Percentiles rank a stretch among this genome's conserved stretches.
phyloP scores from a whole-genome alignment of 495 filamentous ascomycete species.

The Podospora pseudoanserina region DNA sequence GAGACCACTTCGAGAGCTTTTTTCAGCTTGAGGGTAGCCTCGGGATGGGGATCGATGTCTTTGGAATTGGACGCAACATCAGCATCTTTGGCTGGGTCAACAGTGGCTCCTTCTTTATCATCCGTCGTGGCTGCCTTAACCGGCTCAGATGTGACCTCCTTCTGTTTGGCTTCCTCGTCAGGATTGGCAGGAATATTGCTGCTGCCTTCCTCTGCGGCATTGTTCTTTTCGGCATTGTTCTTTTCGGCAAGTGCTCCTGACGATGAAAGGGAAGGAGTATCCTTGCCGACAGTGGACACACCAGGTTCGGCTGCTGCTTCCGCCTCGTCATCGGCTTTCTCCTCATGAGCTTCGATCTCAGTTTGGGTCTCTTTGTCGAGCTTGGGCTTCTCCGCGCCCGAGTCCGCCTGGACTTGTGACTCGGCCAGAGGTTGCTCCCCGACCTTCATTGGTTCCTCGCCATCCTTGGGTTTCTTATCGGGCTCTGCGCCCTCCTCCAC shows the following conservation, averaged over 20 bases:
- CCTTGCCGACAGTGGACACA: constrained; percentile 16
- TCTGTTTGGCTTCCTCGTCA: not conserved
- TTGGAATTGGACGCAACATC: not conserved
- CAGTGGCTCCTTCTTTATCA: too few relatives aligned
- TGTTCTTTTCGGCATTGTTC: constrained; percentile 2
- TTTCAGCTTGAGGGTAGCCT: constrained; percentile 18
- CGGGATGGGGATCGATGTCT: not conserved
- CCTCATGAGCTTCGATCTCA: not conserved
- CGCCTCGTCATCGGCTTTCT: not conserved
- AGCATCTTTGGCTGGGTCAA: not conserved
- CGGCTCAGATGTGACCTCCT: not conserved
- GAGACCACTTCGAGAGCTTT: constrained; percentile 18
- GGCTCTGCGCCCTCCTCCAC: not conserved
- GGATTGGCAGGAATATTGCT: not conserved
- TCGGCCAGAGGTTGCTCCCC: not conserved
- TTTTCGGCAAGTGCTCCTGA: constrained; percentile 5
- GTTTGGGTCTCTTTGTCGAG: not conserved
- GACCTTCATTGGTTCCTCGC: not conserved
- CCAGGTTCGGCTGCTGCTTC: not conserved
- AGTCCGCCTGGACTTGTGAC: not conserved
- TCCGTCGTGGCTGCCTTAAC: not conserved
- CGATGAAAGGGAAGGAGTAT: constrained; percentile 18
- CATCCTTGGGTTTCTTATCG: not conserved
- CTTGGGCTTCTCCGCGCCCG: not conserved
- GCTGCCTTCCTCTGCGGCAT: not conserved